Conservation (phyloP, 768 basidiomycete genomes). For the Rhodotorula diobovata region DNA sequence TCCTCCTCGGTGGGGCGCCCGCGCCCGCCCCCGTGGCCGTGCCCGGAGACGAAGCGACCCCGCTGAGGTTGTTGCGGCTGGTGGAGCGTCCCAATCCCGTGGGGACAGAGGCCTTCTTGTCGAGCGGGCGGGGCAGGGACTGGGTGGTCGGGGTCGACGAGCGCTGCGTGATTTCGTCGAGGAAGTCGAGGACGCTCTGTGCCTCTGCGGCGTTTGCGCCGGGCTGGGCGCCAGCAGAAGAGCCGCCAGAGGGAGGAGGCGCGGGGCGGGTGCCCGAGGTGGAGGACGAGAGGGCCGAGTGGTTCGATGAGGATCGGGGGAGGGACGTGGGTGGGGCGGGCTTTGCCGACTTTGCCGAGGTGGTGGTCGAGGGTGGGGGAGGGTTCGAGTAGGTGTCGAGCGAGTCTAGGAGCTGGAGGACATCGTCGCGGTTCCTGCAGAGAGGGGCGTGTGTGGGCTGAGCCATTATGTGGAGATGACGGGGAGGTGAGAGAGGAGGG, state of each 20-base stretch:
- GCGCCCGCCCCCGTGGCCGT: background rate
- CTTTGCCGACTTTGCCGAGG: conserved; percentile 7
- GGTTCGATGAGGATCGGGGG: conserved; percentile 18
- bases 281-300: background rate
- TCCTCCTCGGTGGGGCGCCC: conserved; percentile 7
- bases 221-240: conserved; percentile 21
- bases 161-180: conserved; percentile 43
- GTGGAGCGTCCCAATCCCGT: background rate
- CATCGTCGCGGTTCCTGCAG: conserved; percentile 55
- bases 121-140: conserved; percentile 1
- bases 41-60: background rate
- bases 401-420: conserved; percentile 86
- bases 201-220: conserved; percentile 39
- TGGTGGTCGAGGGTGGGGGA: background rate
- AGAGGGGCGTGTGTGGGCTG: background rate
- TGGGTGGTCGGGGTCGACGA: conserved; percentile 22
- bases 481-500: background rate
- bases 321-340: conserved; percentile 15
- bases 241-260: conserved; percentile 12
- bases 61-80: conserved; percentile 7
- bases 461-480: background rate
- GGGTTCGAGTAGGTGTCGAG: conserved; percentile 65
- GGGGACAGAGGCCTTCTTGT: conserved; percentile 7
- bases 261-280: conserved; percentile 1
- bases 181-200: conserved; percentile 43